Evolutionary conservation across 129 eudicot genomes (phyloP).

Genomic region (Solidago caesia): DNA sequence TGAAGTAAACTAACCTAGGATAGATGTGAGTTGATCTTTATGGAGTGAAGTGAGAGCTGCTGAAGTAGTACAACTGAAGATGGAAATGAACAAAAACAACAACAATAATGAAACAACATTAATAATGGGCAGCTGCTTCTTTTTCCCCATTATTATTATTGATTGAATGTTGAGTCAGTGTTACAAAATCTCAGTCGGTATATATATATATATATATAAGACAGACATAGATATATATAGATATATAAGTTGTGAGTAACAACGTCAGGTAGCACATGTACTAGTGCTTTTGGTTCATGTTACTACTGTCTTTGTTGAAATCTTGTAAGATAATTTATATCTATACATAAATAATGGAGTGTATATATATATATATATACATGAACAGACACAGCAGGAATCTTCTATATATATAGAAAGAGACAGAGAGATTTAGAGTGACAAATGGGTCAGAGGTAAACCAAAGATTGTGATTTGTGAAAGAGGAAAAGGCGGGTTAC

Average conservation of each 20-base stretch:
- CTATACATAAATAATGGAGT: background rate
- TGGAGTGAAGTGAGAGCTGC: conserved; percentile 32
- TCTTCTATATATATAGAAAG: background rate
- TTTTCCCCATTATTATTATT: conserved; percentile 27
- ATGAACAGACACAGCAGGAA: background rate
- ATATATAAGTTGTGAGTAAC: too few relatives aligned
- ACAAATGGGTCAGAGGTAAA: background rate
- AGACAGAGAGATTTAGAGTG: too few relatives aligned
- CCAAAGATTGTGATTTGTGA: conserved; percentile 16
- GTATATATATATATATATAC: background rate
- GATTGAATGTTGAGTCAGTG: conserved; percentile 2
- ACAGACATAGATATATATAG: background rate
- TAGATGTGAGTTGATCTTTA: conserved; percentile 39
- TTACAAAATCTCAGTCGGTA: conserved; percentile 36
- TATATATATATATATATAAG: background rate
- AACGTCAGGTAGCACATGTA: conserved; percentile 15
- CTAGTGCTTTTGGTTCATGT: too few relatives aligned
- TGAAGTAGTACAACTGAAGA: conserved; percentile 22
- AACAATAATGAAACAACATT: background rate
- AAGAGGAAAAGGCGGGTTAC: conserved; percentile 14
- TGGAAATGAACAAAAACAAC: conserved; percentile 12
- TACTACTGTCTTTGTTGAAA: background rate
- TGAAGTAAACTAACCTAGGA: conserved; percentile 33
- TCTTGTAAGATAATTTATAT: background rate
- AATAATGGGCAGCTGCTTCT: background rate